Conservation (phyloP, 345 rosid genomes). For the Arabis alpina region DNA sequence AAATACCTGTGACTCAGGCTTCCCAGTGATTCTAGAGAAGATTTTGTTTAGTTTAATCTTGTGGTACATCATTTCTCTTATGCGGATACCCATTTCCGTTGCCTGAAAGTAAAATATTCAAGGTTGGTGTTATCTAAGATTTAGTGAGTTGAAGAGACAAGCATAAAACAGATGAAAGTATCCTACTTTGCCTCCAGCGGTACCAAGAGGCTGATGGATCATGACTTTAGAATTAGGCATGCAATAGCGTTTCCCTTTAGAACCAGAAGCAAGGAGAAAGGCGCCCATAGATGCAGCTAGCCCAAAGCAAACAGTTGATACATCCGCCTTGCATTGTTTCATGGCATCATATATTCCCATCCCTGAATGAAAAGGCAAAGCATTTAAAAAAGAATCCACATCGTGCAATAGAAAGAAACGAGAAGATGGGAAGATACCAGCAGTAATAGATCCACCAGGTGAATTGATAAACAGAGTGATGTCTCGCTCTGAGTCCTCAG, state of each 20-base stretch:
- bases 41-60: constrained; percentile 79
- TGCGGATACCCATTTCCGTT: constrained; percentile 67
- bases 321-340: constrained; percentile 94
- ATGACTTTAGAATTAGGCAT: constrained; percentile 96
- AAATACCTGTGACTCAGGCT: constrained; percentile 70
- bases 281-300: constrained; percentile 97
- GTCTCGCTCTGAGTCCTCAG: constrained; percentile 78
- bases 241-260: constrained; percentile 92
- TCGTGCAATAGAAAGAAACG: background rate
- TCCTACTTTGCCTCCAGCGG: constrained; percentile 83
- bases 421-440: constrained; percentile 54
- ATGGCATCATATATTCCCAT: constrained; percentile 97
- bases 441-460: constrained; percentile 92
- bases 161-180: constrained; percentile 17
- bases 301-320: constrained; percentile 92
- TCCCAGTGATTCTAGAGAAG: constrained; percentile 75
- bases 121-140: background rate
- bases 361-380: constrained; percentile 42
- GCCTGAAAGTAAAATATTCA: constrained; percentile 57
- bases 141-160: background rate
- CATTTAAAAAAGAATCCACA: background rate
- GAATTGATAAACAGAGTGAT: constrained; percentile 84
- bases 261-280: constrained; percentile 82
- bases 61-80: constrained; percentile 81
- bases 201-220: constrained; percentile 95